Evolutionary conservation across 164 flowering plant species (phyloP), one percentile per base, ranked within the genome.

Genomic region (Santalum album): DNA sequence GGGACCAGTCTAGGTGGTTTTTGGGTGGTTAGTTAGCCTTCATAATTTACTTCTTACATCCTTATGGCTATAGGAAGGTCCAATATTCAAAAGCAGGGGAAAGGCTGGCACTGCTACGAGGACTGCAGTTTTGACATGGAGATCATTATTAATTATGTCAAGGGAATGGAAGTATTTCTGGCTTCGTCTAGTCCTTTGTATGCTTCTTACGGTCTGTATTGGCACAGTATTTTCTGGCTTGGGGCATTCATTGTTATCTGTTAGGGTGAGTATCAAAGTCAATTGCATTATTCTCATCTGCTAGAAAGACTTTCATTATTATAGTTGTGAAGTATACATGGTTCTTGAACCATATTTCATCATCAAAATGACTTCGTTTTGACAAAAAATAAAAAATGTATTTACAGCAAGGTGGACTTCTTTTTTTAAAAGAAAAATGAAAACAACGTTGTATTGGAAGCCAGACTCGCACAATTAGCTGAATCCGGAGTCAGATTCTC

Each of bases 101-200:
- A 82, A 69, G 63, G 92, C 91, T 27, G 61, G 84, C 56, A 53
- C n/a, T 71, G 79, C 67, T 25, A 84, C 92, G 18, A 69, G 80
- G 34, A 51, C 82, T 68, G 91, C 87, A 32, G 90, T 90, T 34
- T 72, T 94, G 63, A 94, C 96, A n/a, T 87, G 96, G 97, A 80
- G 99, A 70, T 94, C 99, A 14, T 61, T 94, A 44, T 69, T 90
- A 60, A 74, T 90, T 15, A 87, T 94, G 97, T 90, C 99, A 35
- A 85, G 99, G 66, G 99, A 94, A 67, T 94, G 97, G 97, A 84
- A 84, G 62, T 87, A 85, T 70, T 90, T 79, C 63, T 94, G 99
- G 99, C 90, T 94, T 53, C 90, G 92, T 45, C 66, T 94, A 52
- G 67, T 87, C 66, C 82, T 94, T 42, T 78, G 59, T 58, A 73